These are phyloP conservation scores for Arxiozyma slooffiae DNA, from an alignment of 1,139 yeast genomes.

Conservation along the genomic window DNA sequence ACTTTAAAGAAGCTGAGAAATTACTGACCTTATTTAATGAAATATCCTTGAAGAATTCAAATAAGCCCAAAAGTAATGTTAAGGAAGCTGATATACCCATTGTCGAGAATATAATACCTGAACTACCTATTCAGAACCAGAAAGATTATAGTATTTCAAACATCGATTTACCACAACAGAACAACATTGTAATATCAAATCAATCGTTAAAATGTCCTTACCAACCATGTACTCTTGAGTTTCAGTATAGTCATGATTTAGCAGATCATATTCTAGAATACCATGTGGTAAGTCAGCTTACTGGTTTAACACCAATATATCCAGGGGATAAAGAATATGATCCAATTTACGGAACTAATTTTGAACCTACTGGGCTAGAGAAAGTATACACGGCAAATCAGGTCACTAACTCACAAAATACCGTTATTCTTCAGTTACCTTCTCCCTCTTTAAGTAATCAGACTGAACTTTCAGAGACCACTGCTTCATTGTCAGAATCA, in stretches of 20 bases:
- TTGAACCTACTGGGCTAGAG: neutral
- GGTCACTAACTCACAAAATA: neutral
- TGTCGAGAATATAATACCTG: neutral
- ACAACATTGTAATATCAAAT: too few species aligned
- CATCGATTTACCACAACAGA: neutral
- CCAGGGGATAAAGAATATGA: neutral
- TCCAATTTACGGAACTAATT: neutral
- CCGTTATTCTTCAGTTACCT: neutral
- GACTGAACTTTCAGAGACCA: neutral
- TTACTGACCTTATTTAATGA: conserved; percentile 1
- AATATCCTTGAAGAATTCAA: neutral
- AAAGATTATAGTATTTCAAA: too few species aligned
- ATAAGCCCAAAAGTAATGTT: neutral
- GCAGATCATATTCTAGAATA: conserved; percentile 15
- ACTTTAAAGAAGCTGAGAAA: neutral
- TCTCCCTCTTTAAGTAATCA: neutral
- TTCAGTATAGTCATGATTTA: conserved; percentile 11
- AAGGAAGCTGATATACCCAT: neutral
- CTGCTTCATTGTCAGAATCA: neutral
- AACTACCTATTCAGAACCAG: neutral
- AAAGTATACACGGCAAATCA: neutral
- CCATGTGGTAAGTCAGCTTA: conserved; percentile 12
- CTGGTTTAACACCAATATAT: conserved; percentile 2
- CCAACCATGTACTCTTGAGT: conserved; percentile 10
- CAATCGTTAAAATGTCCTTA: conserved; percentile 13